A percentile compares a stretch with the other conserved stretches of the same genome.
Conservation (phyloP, 345 rosid species). For the Rhizophora apiculata region DNA sequence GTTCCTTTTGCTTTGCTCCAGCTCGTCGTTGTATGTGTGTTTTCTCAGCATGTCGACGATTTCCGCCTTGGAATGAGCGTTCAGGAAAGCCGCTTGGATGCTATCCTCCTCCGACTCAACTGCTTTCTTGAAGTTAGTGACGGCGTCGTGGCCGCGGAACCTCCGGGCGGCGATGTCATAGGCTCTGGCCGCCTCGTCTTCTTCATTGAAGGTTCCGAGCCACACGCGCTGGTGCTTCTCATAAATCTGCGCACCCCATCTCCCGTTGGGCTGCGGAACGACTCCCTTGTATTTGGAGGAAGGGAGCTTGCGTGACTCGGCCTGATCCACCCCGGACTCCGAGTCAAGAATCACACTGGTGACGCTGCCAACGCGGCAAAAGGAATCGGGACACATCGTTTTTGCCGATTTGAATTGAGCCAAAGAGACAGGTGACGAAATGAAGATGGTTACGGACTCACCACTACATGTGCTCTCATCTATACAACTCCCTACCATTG, state of each 20-base stretch:
- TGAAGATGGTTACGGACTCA: constrained; percentile 29
- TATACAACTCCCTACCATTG: constrained; percentile 52
- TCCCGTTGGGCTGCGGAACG: constrained; percentile 94
- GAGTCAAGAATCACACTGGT: constrained; percentile 51
- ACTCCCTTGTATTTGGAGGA: constrained; percentile 92
- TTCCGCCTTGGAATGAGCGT: constrained; percentile 73
- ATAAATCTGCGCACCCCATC: constrained; percentile 98
- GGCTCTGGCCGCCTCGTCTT: constrained; percentile 78
- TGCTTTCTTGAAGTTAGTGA: constrained; percentile 56
- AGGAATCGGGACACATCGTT: constrained; percentile 34
- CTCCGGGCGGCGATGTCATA: constrained; percentile 79
- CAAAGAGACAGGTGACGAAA: constrained; percentile 26
- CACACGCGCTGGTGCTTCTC: constrained; percentile 93
- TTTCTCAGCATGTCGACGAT: constrained; percentile 89
- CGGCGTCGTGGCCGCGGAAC: constrained; percentile 87
- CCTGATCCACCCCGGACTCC: constrained; percentile 52
- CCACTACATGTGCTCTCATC: constrained; percentile 50
- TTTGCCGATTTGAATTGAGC: constrained; percentile 13
- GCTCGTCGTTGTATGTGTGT: constrained; percentile 73
- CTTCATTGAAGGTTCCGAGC: constrained; percentile 85
- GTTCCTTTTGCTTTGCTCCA: constrained; percentile 62
- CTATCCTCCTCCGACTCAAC: constrained; percentile 32
- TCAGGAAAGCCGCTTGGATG: constrained; percentile 49
- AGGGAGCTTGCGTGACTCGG: constrained; percentile 78
- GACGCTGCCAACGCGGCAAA: constrained; percentile 59